Evolutionary conservation across 371 early-diverging fungal species (phyloP), one percentile per base, ranked within the genome.

Genomic region (Capniomyces stellatus): DNA sequence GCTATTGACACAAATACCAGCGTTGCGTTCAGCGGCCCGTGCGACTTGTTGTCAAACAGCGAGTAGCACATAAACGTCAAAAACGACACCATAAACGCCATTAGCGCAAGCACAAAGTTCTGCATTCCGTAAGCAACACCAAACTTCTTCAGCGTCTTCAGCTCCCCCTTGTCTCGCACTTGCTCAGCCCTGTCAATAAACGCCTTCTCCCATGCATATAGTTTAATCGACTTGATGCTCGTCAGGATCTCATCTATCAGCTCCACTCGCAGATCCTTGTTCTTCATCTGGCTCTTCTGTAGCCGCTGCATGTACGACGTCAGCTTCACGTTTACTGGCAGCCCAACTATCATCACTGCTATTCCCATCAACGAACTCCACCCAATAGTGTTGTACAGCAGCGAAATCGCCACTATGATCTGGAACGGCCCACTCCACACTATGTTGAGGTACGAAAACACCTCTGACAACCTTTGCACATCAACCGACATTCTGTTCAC

Each of bases 401-500:
- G 77, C 46, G 67, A 67, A 43, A 96, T 69, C 2, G 89, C 82
- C 42, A 93, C 59, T 0, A 70, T 55, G 41, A 92, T 90, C 67
- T 95, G 92, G 57, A 92, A 79, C n/a, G 92, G 87, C 19, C 89
- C 85, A 57, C 85, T 82, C 91, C 89, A 89, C 10, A 84, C 63
- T 35, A 84, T 72, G 63, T 86, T 84, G 50, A 86, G 66, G 49
- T 85, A 87, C 2, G 75, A 74, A 56, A 73, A 74, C 30, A 85
- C 63, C 51, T 83, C 83, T 58, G 76, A 73, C 25, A 86, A 55
- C 51, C 79, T 71, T 54, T 84, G 81, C 2, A 91, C 82, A 70
- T 96, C 94, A 2, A 90, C 89, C 56, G 83, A 81, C 92, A 90
- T 89, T 47, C 76, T 79, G 57, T 92, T 94, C 23, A 88, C 87